These are phyloP conservation scores for Mycothermus thermophilus DNA, from an alignment of 495 filamentous ascomycete genomes.

Conservation along the genomic window DNA sequence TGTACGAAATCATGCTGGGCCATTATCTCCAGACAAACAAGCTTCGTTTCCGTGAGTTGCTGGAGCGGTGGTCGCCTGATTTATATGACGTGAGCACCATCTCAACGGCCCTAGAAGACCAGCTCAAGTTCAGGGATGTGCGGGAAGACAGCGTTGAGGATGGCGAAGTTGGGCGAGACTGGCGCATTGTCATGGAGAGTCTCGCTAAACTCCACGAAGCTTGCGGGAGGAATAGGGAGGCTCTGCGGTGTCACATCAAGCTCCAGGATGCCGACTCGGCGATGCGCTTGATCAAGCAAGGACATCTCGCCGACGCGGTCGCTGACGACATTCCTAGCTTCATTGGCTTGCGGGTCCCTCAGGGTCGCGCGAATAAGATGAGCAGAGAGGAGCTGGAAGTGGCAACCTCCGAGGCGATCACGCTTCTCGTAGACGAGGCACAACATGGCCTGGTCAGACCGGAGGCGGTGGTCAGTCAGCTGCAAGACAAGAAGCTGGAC, in stretches of 20 bases:
- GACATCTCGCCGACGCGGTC: conserved; percentile 71
- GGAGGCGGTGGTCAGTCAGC: conserved; percentile 59
- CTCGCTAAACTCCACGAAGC: conserved; percentile 74
- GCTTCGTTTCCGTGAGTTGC: conserved; percentile 54
- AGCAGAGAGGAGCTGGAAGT: conserved; percentile 58
- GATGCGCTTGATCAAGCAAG: conserved; percentile 69
- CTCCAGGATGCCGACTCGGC: conserved; percentile 83
- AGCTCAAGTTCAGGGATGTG: conserved; percentile 54
- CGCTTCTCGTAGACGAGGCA: conserved; percentile 78
- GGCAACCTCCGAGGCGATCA: conserved; percentile 64
- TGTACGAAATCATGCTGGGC: conserved; percentile 75
- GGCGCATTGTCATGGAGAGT: conserved; percentile 69
- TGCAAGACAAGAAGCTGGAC: conserved; percentile 39
- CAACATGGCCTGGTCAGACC: conserved; percentile 75
- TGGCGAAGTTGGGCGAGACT: conserved; percentile 54
- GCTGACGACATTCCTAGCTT: conserved; percentile 81
- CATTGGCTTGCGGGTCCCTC: conserved; percentile 70
- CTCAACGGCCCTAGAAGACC: conserved; percentile 55
- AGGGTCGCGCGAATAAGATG: conserved; percentile 52
- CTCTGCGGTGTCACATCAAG: conserved; percentile 74
- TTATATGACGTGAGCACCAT: conserved; percentile 64
- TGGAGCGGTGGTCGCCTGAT: conserved; percentile 73
- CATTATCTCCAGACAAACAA: conserved; percentile 70
- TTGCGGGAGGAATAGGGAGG: conserved; percentile 64
- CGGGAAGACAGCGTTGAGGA: conserved; percentile 54